Percentiles rank a stretch among this genome's conserved stretches.
Evolutionary conservation across 2,329 filamentous ascomycete species (phyloP).

Genomic region (Calonectria montana): DNA sequence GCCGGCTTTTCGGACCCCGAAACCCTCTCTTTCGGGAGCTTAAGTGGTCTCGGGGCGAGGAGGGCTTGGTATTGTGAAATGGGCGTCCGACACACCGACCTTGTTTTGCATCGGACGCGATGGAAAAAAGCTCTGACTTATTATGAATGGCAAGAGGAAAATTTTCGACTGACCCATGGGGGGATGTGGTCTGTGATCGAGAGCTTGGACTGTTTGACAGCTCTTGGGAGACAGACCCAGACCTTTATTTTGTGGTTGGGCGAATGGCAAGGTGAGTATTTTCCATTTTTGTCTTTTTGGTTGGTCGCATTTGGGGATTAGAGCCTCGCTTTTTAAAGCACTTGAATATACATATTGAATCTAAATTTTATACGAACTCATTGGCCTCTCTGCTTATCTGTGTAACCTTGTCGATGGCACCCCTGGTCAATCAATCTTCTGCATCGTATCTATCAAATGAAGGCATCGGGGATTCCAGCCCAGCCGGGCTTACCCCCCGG

Average conservation of each 20-base stretch:
- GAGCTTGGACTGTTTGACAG: neutral
- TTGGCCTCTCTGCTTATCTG: neutral
- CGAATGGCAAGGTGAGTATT: neutral
- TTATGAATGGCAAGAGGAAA: constrained; percentile 51
- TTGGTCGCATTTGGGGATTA: neutral
- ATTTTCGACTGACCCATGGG: neutral
- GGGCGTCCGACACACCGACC: constrained; percentile 98
- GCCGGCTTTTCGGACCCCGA: constrained; percentile 71
- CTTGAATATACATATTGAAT: neutral
- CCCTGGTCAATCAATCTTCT: neutral
- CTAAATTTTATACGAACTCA: neutral
- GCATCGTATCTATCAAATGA: constrained; percentile 5
- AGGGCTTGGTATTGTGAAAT: constrained; percentile 85
- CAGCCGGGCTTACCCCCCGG: neutral
- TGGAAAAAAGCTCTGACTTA: constrained; percentile 94
- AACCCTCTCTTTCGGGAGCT: constrained; percentile 89
- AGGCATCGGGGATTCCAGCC: constrained; percentile 1
- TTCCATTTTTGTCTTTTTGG: neutral
- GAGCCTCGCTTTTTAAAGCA: neutral
- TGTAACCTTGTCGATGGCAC: neutral
- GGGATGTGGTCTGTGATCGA: neutral
- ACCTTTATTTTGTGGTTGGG: neutral
- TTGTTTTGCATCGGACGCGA: constrained; percentile 98
- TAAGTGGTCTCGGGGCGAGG: constrained; percentile 83
- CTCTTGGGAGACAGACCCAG: neutral